These are phyloP conservation scores for Byssothecium circinans DNA, from an alignment of 2,329 filamentous ascomycete species.

Conservation along the genomic window DNA sequence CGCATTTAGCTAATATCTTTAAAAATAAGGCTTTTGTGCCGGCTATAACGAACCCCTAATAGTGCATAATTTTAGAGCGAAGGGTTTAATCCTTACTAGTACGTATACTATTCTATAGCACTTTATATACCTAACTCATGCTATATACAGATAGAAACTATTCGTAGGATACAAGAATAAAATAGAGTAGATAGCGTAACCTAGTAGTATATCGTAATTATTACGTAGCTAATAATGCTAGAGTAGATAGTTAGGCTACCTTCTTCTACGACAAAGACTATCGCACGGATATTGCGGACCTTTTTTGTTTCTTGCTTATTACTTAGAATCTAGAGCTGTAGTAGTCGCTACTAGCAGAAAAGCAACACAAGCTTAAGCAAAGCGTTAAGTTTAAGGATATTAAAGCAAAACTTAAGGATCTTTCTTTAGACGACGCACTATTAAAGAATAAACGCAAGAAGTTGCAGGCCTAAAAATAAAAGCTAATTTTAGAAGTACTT, in stretches of 20 bases:
- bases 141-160: conserved; percentile 13
- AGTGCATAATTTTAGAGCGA: conserved; percentile 11
- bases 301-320: conserved; percentile 14
- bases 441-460: conserved; percentile 17
- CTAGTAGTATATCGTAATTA: conserved; percentile 10
- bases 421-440: conserved; percentile 13
- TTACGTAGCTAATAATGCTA: conserved; percentile 10
- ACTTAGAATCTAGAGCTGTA: conserved; percentile 12
- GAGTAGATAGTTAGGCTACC: conserved; percentile 10
- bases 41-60: conserved; percentile 11
- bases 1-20: conserved; percentile 9
- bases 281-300: conserved; percentile 12
- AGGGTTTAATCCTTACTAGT: conserved; percentile 9
- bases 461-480: conserved; percentile 12
- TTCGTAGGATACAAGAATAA: conserved; percentile 13
- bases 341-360: conserved; percentile 13
- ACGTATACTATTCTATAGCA: conserved; percentile 13
- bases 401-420: conserved; percentile 13
- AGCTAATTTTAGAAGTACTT: conserved; percentile 15
- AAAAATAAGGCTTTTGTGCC: conserved; percentile 9
- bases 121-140: conserved; percentile 13
- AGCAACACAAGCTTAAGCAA: conserved; percentile 13
- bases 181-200: conserved; percentile 9
- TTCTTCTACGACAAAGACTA: conserved; percentile 15
- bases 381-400: conserved; percentile 14